phyloP scores from a whole-genome alignment of 2,329 filamentous ascomycete species.

The Thyridium curvatum region DNA sequence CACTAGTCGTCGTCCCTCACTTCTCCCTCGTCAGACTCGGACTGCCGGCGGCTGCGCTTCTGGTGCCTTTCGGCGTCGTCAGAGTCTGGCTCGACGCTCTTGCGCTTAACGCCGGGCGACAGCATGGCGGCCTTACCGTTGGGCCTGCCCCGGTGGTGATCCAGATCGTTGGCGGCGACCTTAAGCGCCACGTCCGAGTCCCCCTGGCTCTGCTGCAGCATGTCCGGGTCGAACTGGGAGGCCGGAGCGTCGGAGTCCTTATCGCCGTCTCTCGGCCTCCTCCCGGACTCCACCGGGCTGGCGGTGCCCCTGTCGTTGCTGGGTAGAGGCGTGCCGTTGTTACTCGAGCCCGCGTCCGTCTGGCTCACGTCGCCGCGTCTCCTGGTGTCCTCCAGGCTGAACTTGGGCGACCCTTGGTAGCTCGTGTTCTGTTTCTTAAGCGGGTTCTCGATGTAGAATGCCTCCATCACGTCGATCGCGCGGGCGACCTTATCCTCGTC shows the following conservation, averaged over 20 bases:
- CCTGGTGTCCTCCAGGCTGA: constrained; percentile 49
- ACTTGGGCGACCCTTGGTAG: constrained; percentile 45
- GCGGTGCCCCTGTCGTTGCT: constrained; percentile 40
- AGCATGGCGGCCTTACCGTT: constrained; percentile 11
- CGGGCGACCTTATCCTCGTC: constrained; percentile 62
- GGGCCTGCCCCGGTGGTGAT: constrained; percentile 12
- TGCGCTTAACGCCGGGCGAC: constrained; percentile 20
- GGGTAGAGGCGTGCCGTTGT: constrained; percentile 40
- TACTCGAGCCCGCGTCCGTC: constrained; percentile 38
- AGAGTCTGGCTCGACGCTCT: constrained; percentile 15
- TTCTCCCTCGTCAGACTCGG: constrained; percentile 20
- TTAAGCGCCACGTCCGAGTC: constrained; percentile 24
- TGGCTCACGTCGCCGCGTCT: constrained; percentile 40
- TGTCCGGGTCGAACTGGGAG: constrained; percentile 5
- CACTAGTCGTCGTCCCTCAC: constrained; percentile 9
- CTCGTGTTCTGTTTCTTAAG: constrained; percentile 49
- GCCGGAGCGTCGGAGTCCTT: constrained; percentile 4
- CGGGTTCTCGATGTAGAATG: constrained; percentile 60
- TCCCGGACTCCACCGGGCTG: constrained; percentile 26
- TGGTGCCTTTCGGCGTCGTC: constrained; percentile 10
- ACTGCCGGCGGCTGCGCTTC: constrained; percentile 12
- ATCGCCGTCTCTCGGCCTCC: constrained; percentile 3
- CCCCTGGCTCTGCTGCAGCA: constrained; percentile 12
- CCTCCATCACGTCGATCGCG: constrained; percentile 71
- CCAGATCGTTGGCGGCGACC: constrained; percentile 21